These are phyloP conservation scores for Hirsutella thompsonii DNA, from an alignment of 2,329 filamentous ascomycete species.

Conservation along the genomic window DNA sequence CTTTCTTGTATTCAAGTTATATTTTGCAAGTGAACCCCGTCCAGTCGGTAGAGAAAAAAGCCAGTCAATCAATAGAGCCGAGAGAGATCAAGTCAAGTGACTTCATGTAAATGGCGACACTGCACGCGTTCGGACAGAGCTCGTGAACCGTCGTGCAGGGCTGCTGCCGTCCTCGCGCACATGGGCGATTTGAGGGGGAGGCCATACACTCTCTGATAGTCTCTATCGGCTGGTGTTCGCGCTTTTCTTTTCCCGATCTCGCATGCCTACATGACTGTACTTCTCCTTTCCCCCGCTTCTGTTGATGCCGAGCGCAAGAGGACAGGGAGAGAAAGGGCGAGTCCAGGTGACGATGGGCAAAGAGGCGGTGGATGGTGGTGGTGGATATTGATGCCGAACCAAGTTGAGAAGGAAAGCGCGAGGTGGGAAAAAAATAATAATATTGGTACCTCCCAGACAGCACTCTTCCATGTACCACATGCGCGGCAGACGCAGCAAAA, in stretches of 20 bases:
- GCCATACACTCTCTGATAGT: neutral
- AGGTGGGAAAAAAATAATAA: neutral
- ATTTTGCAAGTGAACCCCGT: no score
- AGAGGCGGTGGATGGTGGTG: neutral
- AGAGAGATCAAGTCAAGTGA: no score
- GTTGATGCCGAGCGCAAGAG: neutral
- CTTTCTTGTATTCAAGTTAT: no score
- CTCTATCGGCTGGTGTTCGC: neutral
- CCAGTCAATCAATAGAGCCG: no score
- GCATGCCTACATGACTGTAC: no score
- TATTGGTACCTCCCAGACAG: no score
- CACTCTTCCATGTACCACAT: no score
- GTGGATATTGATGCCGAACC: neutral
- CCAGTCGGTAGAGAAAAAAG: no score
- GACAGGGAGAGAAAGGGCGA: neutral
- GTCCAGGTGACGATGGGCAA: neutral
- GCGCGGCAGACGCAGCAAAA: neutral
- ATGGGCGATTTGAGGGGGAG: no score
- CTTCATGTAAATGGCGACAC: neutral
- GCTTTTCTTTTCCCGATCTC: neutral
- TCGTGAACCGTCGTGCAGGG: conserved; percentile 1
- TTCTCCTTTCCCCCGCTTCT: neutral
- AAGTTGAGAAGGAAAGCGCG: neutral
- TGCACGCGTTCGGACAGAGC: neutral
- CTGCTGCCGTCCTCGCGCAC: no score